A percentile compares a stretch with the other conserved stretches of the same genome.
phyloP scores from a whole-genome alignment of 805 yeast species.

The Metschnikowia drakensbergensis region DNA sequence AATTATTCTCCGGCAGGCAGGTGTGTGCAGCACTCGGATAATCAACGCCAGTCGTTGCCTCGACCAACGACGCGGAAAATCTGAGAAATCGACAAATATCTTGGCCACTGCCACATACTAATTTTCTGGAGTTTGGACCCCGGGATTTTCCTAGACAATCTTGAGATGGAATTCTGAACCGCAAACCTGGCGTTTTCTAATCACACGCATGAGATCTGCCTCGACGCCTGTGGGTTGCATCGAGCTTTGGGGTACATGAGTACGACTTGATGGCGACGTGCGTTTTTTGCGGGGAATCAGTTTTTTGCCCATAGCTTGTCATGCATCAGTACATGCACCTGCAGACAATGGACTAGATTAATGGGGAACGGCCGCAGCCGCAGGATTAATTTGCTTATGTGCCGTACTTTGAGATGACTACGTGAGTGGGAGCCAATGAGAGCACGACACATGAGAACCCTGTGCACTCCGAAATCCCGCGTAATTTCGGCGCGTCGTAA shows the following conservation, averaged over 20 bases:
- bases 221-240: neutral
- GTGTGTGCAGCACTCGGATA: conserved; percentile 2
- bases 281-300: neutral
- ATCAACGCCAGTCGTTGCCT: neutral
- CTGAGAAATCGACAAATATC: too few relatives aligned
- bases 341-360: neutral
- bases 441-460: neutral
- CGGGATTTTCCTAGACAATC: too few relatives aligned
- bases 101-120: too few relatives aligned
- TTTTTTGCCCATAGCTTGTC: neutral
- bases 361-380: neutral
- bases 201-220: neutral
- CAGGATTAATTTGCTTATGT: neutral
- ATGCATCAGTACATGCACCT: neutral
- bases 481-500: conserved; percentile 1
- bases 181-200: neutral
- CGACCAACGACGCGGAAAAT: neutral
- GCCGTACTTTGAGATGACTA: neutral
- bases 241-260: conserved; percentile 1
- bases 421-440: neutral
- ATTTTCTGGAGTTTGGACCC: too few relatives aligned
- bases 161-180: neutral
- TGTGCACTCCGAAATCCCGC: neutral
- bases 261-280: neutral
- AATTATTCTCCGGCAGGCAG: conserved; percentile 2